Evolutionary conservation across 2,329 filamentous ascomycete species (phyloP).

Genomic region (Phialophora tarda): DNA sequence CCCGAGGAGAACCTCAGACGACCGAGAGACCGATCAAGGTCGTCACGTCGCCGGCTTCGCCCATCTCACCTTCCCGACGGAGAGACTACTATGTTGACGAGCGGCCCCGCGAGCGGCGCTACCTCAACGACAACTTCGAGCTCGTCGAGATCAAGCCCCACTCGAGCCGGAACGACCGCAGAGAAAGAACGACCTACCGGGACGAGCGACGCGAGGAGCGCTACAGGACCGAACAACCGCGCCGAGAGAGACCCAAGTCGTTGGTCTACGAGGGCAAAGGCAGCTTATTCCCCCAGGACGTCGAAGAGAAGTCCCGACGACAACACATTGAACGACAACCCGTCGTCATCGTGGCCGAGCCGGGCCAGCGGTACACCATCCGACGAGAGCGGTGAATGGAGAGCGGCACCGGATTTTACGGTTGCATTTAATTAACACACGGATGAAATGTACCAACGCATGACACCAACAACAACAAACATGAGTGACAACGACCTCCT

Average conservation of each 20-base stretch:
- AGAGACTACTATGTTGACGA: constrained; percentile 24
- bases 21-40: constrained; percentile 15
- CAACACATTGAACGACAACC: constrained; percentile 29
- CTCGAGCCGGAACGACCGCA: constrained; percentile 23
- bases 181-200: constrained; percentile 23
- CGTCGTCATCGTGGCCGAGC: constrained; percentile 35
- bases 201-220: constrained; percentile 23
- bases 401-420: constrained; percentile 9
- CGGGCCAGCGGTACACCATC: constrained; percentile 23
- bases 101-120: constrained; percentile 22
- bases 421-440: neutral
- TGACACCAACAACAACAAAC: constrained; percentile 27
- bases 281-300: constrained; percentile 32
- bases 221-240: constrained; percentile 12
- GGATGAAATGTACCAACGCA: constrained; percentile 15
- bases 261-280: constrained; percentile 30
- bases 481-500: neutral
- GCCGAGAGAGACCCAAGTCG: constrained; percentile 22
- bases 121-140: constrained; percentile 20
- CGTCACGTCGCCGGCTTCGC: constrained; percentile 9
- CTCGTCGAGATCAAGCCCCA: constrained; percentile 32
- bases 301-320: constrained; percentile 28
- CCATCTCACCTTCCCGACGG: constrained; percentile 13
- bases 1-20: constrained; percentile 9
- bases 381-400: constrained; percentile 21